Base-by-base conservation (phyloP, 2,329 filamentous ascomycete species). In the Lasiodiplodia theobromae region DNA sequence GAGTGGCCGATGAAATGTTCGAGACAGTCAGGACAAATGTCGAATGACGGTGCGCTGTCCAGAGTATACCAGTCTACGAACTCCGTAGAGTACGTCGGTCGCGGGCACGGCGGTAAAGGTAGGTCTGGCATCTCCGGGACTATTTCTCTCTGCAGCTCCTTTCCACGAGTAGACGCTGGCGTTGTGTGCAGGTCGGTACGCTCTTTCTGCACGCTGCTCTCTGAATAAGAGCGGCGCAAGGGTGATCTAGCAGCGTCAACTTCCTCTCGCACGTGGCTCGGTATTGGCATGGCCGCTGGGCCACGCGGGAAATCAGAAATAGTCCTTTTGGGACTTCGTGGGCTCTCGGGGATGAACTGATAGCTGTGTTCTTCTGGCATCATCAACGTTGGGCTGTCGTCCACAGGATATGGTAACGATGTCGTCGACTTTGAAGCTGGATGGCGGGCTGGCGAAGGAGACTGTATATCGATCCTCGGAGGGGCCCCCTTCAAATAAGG, bases 11-110 rank as follows among this genome's bases (percentile, higher is more conserved):
- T 93, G 10, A 93, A 87, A 6, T 86, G 85, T 2, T 86, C 84
- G 77, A 92, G 93, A 80, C 95, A 98, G 14, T 87, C 88, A 0
- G 93, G 92, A 73, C 95, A 97, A 56, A 97, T 91, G 71, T 92
- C 88, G 73, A 97, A 91, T 69, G 87, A 87, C 14, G 89, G 86
- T 70, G 89, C 87, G 16, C 88, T 87, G 4, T 88, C 88, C 4
- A 97, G 83, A 0, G 91, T 94, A 70, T 94, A 89, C 92, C 94
- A 97, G 74, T 96, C 93, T 70, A 90, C 84, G 70, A 89, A 86
- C 1, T 89, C 89, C 11, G 86, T 82, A 14, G 88, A 86, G 12
- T 88, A 87, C 4, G 85, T 81, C 49, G 86, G 87, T 70, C 92
- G 86, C 7, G 90, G 90, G 73, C 94, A 97, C 2, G 89, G 85